These are phyloP conservation scores for Fusarium newnesense DNA, from an alignment of 2,329 filamentous ascomycete species.

Conservation along the genomic window DNA sequence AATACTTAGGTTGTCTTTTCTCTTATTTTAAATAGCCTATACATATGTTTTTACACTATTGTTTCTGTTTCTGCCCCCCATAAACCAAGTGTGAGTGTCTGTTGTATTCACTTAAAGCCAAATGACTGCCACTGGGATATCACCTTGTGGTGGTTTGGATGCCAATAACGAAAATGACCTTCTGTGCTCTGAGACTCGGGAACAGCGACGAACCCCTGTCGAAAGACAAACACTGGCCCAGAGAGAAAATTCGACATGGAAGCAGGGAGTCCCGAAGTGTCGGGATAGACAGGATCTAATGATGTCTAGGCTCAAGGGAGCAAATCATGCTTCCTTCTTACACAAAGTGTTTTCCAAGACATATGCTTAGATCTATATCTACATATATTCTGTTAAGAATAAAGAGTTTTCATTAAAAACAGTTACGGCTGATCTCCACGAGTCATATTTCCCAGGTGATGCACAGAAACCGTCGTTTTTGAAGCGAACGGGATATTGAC, in stretches of 20 bases:
- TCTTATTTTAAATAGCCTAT: not conserved
- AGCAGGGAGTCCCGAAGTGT: slow-evolving; percentile 37
- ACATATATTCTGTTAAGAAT: not conserved
- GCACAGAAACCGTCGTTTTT: not conserved
- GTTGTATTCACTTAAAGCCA: not conserved
- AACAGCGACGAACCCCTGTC: slow-evolving; percentile 21
- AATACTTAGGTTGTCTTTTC: not conserved
- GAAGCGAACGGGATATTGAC: slow-evolving; percentile 36
- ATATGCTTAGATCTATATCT: not conserved
- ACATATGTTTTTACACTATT: not conserved
- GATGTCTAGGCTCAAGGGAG: slow-evolving; percentile 3
- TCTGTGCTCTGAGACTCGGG: not conserved
- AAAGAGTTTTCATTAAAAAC: not conserved
- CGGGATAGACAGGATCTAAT: slow-evolving; percentile 22
- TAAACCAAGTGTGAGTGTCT: not conserved
- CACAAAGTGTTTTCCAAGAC: not conserved
- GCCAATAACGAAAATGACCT: not conserved
- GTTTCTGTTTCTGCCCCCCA: not conserved
- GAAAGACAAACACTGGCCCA: not conserved
- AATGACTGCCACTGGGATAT: not conserved
- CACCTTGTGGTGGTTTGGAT: not conserved
- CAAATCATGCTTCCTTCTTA: not conserved
- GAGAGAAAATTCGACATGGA: slow-evolving; percentile 1
- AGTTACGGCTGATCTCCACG: not conserved
- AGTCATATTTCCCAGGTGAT: not conserved